Evolutionary conservation across 495 filamentous ascomycete genomes (phyloP), one percentile per base, ranked within the genome.

Genomic region (Aspergillus asperescens): DNA sequence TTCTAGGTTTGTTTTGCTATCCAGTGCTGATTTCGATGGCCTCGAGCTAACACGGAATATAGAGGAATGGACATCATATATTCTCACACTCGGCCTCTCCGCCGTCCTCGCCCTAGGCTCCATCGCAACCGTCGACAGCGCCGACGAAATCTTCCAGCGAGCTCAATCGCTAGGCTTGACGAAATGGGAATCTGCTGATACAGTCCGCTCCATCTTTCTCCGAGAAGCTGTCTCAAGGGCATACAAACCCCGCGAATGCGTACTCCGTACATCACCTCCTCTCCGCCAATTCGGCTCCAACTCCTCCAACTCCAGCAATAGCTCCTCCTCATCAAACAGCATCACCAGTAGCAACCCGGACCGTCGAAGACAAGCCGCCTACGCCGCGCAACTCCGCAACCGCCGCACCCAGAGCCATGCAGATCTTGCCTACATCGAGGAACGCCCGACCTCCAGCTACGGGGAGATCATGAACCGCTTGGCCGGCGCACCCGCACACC

Each of bases 41-140:
- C 15, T n/a, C 2, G 40, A 38, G 47, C 70, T 79, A 68, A 77
- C 52, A 28, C 2, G 4, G 22, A 72, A n/a, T 54, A 40, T 47
- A 78, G 83, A 86, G 62, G 83, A 86, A 62, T 87, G 82, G 82
- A 79, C 76, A 7, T 74, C 70, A 37, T 81, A 80, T 52, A 65
- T 85, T 29, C 69, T 85, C 32, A 83, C 81, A 0, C 71, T 84
- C 16, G 83, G 81, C 10, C 80, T 77, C 5, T 75, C 78, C 2
- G 70, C 75, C 3, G 71, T 85, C 25, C 63, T 87, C 23, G 70
- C 73, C 22, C 72, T 87, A 24, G 77, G 79, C 42, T 71, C 75
- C 1, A 59, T 72, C 9, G 64, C 60, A 16, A 68, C 72, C 6
- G 67, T 69, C n/a, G 70, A 77, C 47, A 65, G 65, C n/a, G 65